Base-by-base conservation (phyloP, 148 eudicot species). In the Heliamphora exappendiculata region DNA sequence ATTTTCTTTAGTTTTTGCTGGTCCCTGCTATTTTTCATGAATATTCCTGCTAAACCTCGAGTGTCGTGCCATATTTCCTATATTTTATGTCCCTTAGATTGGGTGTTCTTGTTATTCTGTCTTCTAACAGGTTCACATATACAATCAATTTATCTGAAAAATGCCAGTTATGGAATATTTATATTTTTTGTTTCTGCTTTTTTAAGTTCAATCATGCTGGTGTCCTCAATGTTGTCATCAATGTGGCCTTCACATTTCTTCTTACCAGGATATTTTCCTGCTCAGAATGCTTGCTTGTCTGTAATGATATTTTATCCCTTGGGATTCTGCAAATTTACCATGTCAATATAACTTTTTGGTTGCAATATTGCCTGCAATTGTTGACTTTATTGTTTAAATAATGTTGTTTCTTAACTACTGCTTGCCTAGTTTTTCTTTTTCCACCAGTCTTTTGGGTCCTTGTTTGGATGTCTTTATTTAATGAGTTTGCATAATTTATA, bases 361-460 rank as follows among this genome's bases (percentile, higher is more conserved):
- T 26, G 11, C 73, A 62, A 47, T 45, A 16, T 45, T 45, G 59
- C 47, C 4, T 62, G 45, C 44, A 14, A 63, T 62, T 75, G 78
- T 75, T 63, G 78, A 75, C 78, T 63, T 20, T 22, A 7, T 75
- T 2, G 57, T 47, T 31, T 62, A 47, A 63, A 75, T 9, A 74
- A 39, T 11, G 44, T n/a, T 49, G 9, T 45, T 22, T 60, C n/a
- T 28, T 63, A n/a, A 22, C 16, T 33, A 62, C 54, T 63, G 70
- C 44, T 71, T 71, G 44, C 37, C 5, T 10, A 41, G 24, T 26
- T 60, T 74, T 74, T 74, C 26, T 28, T 42, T 59, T 41, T 51
- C 68, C 68, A 42, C 68, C 41, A 13, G 19, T 16, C 28, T 14
- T 53, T 22, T 39, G 50, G 20, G 44, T 49, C 58, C 45, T 70